These are phyloP conservation scores for Akanthomyces muscarius DNA, from an alignment of 2,329 filamentous ascomycete species.

Conservation along the genomic window DNA sequence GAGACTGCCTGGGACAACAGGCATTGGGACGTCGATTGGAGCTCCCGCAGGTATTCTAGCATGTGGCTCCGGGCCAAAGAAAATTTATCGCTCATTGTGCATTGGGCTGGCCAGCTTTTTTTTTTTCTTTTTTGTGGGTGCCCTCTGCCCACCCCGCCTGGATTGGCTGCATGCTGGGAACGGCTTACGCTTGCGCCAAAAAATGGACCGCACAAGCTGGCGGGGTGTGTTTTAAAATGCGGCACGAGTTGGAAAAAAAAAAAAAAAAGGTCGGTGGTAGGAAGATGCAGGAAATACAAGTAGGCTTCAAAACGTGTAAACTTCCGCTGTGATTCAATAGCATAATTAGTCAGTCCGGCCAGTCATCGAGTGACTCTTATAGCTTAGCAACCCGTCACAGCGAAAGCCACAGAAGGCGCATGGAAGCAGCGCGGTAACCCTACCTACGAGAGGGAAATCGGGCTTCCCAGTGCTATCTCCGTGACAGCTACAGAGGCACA, in stretches of 20 bases:
- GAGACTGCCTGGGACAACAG: not conserved
- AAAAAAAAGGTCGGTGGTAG: not conserved
- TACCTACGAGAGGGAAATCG: not conserved
- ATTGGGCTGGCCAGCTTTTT: slow-evolving; percentile 11
- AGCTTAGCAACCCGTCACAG: slow-evolving; percentile 6
- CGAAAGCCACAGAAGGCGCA: slow-evolving; percentile 7
- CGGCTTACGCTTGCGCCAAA: slow-evolving; percentile 13
- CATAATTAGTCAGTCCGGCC: slow-evolving; percentile 12
- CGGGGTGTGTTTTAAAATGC: slow-evolving; percentile 13
- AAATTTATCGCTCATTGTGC: slow-evolving; percentile 15
- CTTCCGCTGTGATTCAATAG: not conserved
- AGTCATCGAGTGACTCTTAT: slow-evolving; percentile 12
- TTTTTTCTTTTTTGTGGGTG: slow-evolving; percentile 15
- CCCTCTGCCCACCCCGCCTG: not conserved
- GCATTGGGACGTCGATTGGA: not conserved
- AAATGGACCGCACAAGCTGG: slow-evolving; percentile 14
- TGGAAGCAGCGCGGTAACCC: not conserved
- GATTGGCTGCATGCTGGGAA: slow-evolving; percentile 12
- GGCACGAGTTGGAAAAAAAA: slow-evolving; percentile 5
- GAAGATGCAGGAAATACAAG: not conserved
- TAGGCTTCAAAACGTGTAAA: not conserved
- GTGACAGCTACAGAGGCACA: not conserved
- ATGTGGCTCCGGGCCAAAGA: not conserved
- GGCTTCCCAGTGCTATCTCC: slow-evolving; percentile 9
- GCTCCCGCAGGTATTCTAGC: not conserved